These are phyloP conservation scores for Calonectria montana DNA, from an alignment of 2,329 filamentous ascomycete species.

Conservation along the genomic window DNA sequence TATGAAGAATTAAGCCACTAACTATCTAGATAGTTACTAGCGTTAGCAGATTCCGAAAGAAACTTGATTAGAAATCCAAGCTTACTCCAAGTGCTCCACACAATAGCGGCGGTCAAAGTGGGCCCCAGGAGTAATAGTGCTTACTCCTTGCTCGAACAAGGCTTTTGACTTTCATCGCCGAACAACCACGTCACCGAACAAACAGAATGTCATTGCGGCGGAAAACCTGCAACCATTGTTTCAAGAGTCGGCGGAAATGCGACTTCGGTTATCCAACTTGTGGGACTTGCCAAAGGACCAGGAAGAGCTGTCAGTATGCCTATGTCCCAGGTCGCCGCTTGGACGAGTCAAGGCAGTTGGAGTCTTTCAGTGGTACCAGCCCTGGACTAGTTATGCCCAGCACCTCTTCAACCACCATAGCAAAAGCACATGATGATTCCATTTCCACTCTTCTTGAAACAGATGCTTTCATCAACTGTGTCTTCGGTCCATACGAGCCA, in stretches of 20 bases:
- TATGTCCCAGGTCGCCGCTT: neutral
- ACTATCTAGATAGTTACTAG: no score
- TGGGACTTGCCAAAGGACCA: neutral
- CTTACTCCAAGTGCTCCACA: no score
- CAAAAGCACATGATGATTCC: neutral
- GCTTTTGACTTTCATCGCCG: neutral
- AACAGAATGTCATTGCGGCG: neutral
- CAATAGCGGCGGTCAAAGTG: neutral
- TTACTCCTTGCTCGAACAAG: neutral
- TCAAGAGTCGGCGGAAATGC: neutral
- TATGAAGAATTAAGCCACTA: no score
- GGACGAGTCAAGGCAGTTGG: neutral
- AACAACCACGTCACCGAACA: neutral
- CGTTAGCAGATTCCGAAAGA: no score
- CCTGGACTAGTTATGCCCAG: no score
- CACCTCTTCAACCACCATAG: neutral
- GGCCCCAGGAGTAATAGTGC: neutral
- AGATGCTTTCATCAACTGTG: neutral
- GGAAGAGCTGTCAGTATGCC: neutral
- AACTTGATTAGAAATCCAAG: no score
- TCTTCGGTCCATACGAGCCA: neutral
- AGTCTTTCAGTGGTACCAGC: neutral
- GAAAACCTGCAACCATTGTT: neutral
- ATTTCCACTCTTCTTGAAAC: neutral
- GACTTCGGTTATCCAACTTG: neutral